Base-by-base conservation (phyloP, 176 grass and related monocot species). In the Guadua angustifolia region DNA sequence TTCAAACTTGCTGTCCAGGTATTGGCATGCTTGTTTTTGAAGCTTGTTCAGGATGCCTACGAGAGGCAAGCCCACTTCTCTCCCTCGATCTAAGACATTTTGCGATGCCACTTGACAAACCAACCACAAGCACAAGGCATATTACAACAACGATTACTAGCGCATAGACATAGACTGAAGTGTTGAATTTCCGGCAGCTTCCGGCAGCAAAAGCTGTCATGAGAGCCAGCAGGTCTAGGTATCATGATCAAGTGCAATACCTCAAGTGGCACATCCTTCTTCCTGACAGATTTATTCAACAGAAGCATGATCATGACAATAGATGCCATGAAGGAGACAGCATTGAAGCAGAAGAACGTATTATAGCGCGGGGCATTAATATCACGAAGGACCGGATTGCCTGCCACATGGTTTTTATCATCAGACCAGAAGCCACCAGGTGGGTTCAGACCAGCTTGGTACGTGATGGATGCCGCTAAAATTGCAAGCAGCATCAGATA, bases 171-270 rank as follows among this genome's bases (percentile, higher is more conserved):
- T 84, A 92, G 32, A 89, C 7, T 3, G 87, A 86, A 16, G 90
- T 83, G 22, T 26, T 46, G 21, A 89, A 18, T 66, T 58, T 79
- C n/a, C 90, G 68, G 25, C 61, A 70, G 52, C 90, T 92, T 58
- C 90, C 90, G 10, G 19, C 87, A 17, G 87, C 83, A 55, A 89
- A 92, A 40, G 87, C 79, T 17, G 73, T 84, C 68, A 89, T 77
- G 24, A 92, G 88, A 56, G 46, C 47, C 47, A 92, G 22, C 29
- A 92, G 80, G 24, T 92, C 70, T 3, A 89, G n/a, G 22, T 74
- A 81, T 25, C 42, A 85, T 53, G 42, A 89, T 75, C 61, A 79
- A 18, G n/a, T 43, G 40, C 71, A 85, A 11, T 18, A 84, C 82
- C 5, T 43, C 52, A 22, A 81, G 82, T 14, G 22, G 75, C 38